Conservation (phyloP, 352 stramenopile genomes). For the Phytophthora litchii region DNA sequence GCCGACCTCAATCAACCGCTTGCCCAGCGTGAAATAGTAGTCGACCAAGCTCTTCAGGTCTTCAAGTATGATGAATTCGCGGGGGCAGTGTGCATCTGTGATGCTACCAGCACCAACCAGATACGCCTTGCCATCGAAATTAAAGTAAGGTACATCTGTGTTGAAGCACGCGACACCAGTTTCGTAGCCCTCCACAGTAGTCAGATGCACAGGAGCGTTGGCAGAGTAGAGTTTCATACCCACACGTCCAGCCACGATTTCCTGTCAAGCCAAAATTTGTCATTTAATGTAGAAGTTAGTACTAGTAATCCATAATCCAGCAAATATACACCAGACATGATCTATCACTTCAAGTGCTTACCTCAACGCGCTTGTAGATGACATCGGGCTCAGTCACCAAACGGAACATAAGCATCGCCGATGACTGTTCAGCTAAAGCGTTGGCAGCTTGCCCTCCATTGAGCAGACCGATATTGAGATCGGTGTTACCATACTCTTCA, state of each 20-base stretch:
- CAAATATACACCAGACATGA: too few relatives aligned
- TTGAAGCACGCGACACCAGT: conserved; percentile 89
- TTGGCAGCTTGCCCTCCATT: conserved; percentile 84
- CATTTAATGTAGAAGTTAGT: conserved; percentile 1
- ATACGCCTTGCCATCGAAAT: conserved; percentile 81
- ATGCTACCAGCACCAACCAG: conserved; percentile 78
- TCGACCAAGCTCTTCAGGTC: conserved; percentile 65
- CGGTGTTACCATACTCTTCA: conserved; percentile 82
- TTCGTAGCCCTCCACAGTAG: conserved; percentile 84
- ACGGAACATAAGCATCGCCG: conserved; percentile 91
- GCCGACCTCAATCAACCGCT: conserved; percentile 60
- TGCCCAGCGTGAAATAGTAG: conserved; percentile 76
- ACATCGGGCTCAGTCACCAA: conserved; percentile 73
- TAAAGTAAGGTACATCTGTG: conserved; percentile 90
- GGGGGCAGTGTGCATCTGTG: conserved; percentile 73
- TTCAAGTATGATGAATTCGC: conserved; percentile 76
- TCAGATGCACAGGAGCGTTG: conserved; percentile 81
- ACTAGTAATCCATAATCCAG: too few relatives aligned
- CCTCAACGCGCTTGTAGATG: conserved; percentile 72
- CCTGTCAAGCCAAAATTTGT: conserved; percentile 21
- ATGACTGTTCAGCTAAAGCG: conserved; percentile 80
- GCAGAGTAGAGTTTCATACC: conserved; percentile 85
- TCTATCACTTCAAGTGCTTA: conserved; percentile 10
- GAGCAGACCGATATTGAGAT: conserved; percentile 86
- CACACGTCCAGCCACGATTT: conserved; percentile 65